These are phyloP conservation scores for Psidium friedrichsthalianum DNA, from an alignment of 345 rosid species.

Conservation along the genomic window DNA sequence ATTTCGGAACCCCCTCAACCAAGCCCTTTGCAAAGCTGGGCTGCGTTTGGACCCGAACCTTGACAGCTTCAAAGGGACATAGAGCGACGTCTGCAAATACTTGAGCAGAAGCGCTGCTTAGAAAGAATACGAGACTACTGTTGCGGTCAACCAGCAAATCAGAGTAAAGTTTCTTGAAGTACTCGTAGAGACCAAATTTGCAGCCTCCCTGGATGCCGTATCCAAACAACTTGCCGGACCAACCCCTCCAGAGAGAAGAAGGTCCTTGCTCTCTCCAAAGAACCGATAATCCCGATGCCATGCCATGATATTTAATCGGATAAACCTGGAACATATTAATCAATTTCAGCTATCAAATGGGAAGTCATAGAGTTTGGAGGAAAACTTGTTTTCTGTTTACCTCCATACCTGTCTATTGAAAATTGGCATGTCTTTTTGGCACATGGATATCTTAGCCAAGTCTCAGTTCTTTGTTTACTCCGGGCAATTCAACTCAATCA, in stretches of 20 bases:
- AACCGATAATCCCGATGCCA: slow-evolving; percentile 34
- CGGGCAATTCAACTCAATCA: neutral
- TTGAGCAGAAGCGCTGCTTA: slow-evolving; percentile 63
- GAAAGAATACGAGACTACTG: slow-evolving; percentile 34
- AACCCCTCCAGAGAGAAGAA: slow-evolving; percentile 59
- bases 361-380: no score
- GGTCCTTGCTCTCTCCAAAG: slow-evolving; percentile 67
- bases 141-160: slow-evolving; percentile 22
- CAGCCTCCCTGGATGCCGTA: slow-evolving; percentile 64
- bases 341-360: neutral
- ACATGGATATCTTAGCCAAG: neutral
- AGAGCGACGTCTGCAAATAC: slow-evolving; percentile 58
- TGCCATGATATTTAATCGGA: slow-evolving; percentile 45
- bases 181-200: slow-evolving; percentile 60
- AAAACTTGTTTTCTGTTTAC: neutral
- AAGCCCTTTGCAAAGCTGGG: slow-evolving; percentile 49
- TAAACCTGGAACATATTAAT: slow-evolving; percentile 25
- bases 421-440: neutral
- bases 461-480: neutral
- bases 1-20: slow-evolving; percentile 46
- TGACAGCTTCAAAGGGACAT: slow-evolving; percentile 61
- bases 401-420: neutral
- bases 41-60: slow-evolving; percentile 60
- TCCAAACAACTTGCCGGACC: slow-evolving; percentile 53
- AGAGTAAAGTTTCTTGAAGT: slow-evolving; percentile 50